Base-by-base conservation (phyloP, 75 land plant species). In the Gnetum montanum region DNA sequence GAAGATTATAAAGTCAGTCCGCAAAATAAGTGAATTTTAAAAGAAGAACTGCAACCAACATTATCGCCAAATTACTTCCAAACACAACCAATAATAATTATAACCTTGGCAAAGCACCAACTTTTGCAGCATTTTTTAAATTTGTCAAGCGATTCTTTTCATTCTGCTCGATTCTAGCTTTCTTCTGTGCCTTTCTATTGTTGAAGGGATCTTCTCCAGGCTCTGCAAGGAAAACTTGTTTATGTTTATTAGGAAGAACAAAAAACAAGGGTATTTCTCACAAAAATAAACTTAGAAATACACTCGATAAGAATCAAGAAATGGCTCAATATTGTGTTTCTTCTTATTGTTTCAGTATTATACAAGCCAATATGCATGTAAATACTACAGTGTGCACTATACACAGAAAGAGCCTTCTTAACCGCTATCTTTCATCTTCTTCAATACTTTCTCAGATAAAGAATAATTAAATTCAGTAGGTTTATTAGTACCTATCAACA, bases 181-280 rank as follows among this genome's bases (percentile, higher is more conserved):
- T 90, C 86, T 90, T 95, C 26, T 86, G 80, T 19, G 10, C 62
- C 8, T 37, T 34, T 49, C 85, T 71, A 35, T 78, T 70, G 23
- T 60, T 66, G 58, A 90, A 95, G 33, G 97, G 97, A 79, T 95
- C 99, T 56, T 66, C 82, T 8, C 97, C 97, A 23, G 92, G 82
- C 54, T 78, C 97, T 90, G 73, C 47, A 62, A 34, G 13, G 37
- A 56, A 31, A 54, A 64, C n/a, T 1, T 36, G 22, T 11, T 5
- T 20, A 29, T 28, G 31, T 5, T 29, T 19, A 22, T 57, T 26
- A 44, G 5, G 28, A 8, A 58, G 15, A 6, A 23, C 16, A 41
- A 28, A 58, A 10, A 18, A n/a, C 1, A 1, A 8, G 1, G 13
- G 3, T 31, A 7, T 51, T 31, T 30, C 54, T 35, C n/a, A 31